These are phyloP conservation scores for Suhomyces panamericanus DNA, from an alignment of 1,139 yeast species.

Conservation along the genomic window DNA sequence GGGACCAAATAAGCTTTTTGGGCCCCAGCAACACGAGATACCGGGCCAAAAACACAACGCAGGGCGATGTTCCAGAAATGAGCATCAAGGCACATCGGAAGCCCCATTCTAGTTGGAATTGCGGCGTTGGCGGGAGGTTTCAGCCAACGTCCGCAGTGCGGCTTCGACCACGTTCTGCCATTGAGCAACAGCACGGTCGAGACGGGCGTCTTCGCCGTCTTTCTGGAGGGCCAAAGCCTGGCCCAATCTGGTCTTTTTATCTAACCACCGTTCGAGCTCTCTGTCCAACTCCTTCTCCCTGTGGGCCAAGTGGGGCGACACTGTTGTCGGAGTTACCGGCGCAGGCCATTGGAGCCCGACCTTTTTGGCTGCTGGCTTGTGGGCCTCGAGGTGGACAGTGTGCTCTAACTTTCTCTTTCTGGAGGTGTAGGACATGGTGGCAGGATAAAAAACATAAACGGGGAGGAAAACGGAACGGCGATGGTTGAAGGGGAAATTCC, in stretches of 20 bases:
- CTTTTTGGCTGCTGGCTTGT: background rate
- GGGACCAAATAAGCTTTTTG: background rate
- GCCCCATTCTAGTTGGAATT: background rate
- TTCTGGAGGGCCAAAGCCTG: background rate
- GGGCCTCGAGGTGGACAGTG: background rate
- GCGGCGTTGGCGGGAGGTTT: background rate
- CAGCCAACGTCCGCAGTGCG: background rate
- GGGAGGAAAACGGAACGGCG: background rate
- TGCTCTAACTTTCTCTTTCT: constrained; percentile 2
- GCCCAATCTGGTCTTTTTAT: background rate
- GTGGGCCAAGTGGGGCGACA: background rate
- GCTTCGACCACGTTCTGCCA: background rate
- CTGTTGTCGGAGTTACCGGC: constrained; percentile 1
- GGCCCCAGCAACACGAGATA: background rate
- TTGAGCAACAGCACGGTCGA: background rate
- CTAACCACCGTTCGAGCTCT: constrained; percentile 1
- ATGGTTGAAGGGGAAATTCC: too few relatives aligned
- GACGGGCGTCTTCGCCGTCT: background rate
- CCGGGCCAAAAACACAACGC: too few relatives aligned
- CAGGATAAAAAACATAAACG: background rate
- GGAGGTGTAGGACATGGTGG: constrained; percentile 2
- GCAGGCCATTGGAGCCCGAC: background rate
- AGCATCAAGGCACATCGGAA: background rate
- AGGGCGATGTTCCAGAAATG: too few relatives aligned
- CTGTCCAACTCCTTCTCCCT: background rate